Percentiles rank a stretch among this genome's conserved stretches.
Evolutionary conservation across 352 stramenopile genomes (phyloP).

Genomic region (Pythium dissimile): DNA sequence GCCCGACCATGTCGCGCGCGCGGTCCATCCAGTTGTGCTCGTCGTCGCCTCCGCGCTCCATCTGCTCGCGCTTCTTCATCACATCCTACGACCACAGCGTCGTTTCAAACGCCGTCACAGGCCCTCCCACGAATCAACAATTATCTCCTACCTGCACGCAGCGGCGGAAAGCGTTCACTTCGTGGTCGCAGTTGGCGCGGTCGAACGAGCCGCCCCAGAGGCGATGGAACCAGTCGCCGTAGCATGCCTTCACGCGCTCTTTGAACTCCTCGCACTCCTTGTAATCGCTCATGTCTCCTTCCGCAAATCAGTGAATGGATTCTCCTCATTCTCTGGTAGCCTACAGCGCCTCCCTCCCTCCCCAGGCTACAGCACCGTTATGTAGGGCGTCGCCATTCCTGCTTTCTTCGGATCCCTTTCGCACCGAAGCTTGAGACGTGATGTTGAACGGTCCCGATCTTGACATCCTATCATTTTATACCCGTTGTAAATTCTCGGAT

Average conservation of each 20-base stretch:
- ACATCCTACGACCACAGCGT: conserved; percentile 28
- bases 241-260: conserved; percentile 76
- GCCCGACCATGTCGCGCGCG: conserved; percentile 11
- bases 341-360: too few relatives aligned
- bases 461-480: too few relatives aligned
- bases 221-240: conserved; percentile 78
- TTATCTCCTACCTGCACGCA: conserved; percentile 53
- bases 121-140: background rate
- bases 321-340: background rate
- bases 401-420: too few relatives aligned
- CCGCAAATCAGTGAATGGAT: conserved; percentile 6
- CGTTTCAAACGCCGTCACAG: background rate
- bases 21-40: conserved; percentile 58
- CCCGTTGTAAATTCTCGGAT: too few relatives aligned
- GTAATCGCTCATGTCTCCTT: conserved; percentile 29
- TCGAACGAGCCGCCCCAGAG: conserved; percentile 70
- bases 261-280: conserved; percentile 75
- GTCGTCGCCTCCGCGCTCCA: conserved; percentile 17
- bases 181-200: conserved; percentile 55
- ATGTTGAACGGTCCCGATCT: too few relatives aligned
- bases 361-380: background rate
- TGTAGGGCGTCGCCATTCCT: too few relatives aligned
- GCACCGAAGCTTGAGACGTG: too few relatives aligned
- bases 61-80: conserved; percentile 34
- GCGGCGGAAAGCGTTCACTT: conserved; percentile 66